Base-by-base conservation (phyloP, 2,329 filamentous ascomycete genomes). In the Beauveria medogensis region DNA sequence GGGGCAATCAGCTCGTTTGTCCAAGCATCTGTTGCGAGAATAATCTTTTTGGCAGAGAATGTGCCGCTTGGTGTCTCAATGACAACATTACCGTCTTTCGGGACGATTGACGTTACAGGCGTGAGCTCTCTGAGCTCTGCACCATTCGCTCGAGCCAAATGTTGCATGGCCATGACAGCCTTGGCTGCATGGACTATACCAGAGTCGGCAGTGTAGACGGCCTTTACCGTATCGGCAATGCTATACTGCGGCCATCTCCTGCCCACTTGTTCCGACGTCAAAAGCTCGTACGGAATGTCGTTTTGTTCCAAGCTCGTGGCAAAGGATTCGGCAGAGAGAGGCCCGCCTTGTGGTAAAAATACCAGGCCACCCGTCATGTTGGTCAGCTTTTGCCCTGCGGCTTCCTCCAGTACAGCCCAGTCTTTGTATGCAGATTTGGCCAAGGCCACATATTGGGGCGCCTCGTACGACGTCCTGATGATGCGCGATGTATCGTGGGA, bases 401-500 rank as follows among this genome's bases (percentile, higher is more conserved):
- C 59, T 14, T 43, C 59, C 26, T 69, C 67, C 1, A 69, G 60
- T 2, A 62, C 63, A 3, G 63, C 61, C 67, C 67, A 69, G 37
- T 68, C 67, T 20, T 64, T 63, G 40, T 69, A 68, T 9, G 67
- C 67, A 0, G 64, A 62, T 6, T 64, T 61, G 0, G 67, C 67
- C 3, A 69, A 65, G 0, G 66, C 62, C 0, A 69, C 67, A 12
- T 69, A 67, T 18, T 69, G 63, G 4, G 67, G 64, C 2, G 64
- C 58, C 1, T 64, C 64, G 8, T 69, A 67, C 0, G 67, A 69
- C 0, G 64, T 68, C 12, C 67, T 63, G 8, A 69, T 60, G 3
- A 69, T 69, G 1, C 67, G 64, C 0, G 67, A 69, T 0, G 67
- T 69, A n/a, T 69, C 67, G 43, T 67, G 64, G 0, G 67, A 69